Evolutionary conservation across 208 protist genomes (phyloP), one percentile per base, ranked within the genome.

Genomic region (Leptomonas pyrrhocoris): DNA sequence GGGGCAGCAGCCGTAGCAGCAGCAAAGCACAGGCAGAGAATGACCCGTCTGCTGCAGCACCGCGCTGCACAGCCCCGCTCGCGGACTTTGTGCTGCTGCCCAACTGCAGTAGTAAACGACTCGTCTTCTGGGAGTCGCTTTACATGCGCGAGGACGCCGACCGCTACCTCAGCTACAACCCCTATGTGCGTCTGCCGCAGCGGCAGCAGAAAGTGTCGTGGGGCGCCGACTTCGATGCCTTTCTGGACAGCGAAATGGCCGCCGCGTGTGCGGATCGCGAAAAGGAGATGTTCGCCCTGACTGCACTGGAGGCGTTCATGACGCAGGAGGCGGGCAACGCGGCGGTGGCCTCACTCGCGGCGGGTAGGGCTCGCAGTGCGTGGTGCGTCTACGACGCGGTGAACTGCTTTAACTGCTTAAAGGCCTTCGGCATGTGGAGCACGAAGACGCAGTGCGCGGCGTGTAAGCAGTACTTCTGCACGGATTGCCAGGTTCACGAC

Each of bases 71-170:
- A n/a, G 11, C 61, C 9, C 31, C 54, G 8, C 34, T 75, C 18
- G 54, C 30, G 2, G 70, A 75, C 54, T 75, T 75, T 11, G 61
- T 79, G 43, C n/a, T 95, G n/a, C 54, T 67, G 34, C 74, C 80
- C 38, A 87, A 74, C 66, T 92, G 83, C 73, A 94, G 72, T 74
- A 84, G 80, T 42, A 96, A 93, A 68, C 75, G 81, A 0, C 59
- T 96, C 3, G 79, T 88, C 2, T 84, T 94, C 46, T 96, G 90
- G 90, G 82, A 88, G 51, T 71, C 62, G 9, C 84, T 92, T 38
- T 96, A 83, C 73, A 60, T 81, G 34, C 64, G 66, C 31, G 60
- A 73, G 21, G 80, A 81, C 57, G 67, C 68, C 19, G 74, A 81
- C 40, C 65, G 58, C 40, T 73, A 80, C 63, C 53, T 83, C 27